Conservation (phyloP, 1,284 basidiomycete genomes). For the Ustilago lituana region DNA sequence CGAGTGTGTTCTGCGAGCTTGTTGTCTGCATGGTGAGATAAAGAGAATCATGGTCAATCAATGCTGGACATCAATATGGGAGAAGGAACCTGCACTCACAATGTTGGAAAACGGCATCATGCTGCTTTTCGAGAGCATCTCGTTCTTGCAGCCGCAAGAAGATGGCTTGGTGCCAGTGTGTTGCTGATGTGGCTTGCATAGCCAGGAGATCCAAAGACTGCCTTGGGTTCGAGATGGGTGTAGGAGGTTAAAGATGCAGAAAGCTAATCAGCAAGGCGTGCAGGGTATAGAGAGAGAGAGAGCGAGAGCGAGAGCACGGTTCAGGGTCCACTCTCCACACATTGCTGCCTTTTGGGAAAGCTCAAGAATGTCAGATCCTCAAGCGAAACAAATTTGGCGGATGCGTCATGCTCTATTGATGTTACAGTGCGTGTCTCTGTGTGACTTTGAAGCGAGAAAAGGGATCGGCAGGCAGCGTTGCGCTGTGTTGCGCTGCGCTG, state of each 20-base stretch:
- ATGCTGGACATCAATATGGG: not conserved
- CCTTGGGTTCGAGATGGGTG: too few relatives aligned
- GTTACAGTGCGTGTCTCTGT: too few relatives aligned
- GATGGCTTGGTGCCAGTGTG: conserved; percentile 55
- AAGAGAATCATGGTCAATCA: not conserved
- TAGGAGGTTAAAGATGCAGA: too few relatives aligned
- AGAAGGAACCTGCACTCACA: conserved; percentile 29
- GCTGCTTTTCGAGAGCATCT: conserved; percentile 51
- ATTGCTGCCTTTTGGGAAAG: too few relatives aligned
- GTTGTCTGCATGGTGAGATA: conserved; percentile 28
- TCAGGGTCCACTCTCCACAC: conserved; percentile 18
- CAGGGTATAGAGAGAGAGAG: too few relatives aligned
- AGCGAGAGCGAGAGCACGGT: not conserved
- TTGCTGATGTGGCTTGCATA: conserved; percentile 20
- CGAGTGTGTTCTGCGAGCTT: conserved; percentile 46
- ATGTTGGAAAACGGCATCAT: conserved; percentile 44
- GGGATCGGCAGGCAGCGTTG: conserved; percentile 1
- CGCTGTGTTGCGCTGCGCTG: too few relatives aligned
- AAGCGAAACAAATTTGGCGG: not conserved
- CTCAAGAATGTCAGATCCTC: conserved; percentile 3
- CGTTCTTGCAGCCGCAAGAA: conserved; percentile 52
- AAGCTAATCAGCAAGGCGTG: too few relatives aligned
- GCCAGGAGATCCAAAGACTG: too few relatives aligned
- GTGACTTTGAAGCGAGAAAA: too few relatives aligned
- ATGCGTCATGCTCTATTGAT: not conserved